phyloP scores from a whole-genome alignment of 805 yeast genomes.

The Barnettozyma salicaria region DNA sequence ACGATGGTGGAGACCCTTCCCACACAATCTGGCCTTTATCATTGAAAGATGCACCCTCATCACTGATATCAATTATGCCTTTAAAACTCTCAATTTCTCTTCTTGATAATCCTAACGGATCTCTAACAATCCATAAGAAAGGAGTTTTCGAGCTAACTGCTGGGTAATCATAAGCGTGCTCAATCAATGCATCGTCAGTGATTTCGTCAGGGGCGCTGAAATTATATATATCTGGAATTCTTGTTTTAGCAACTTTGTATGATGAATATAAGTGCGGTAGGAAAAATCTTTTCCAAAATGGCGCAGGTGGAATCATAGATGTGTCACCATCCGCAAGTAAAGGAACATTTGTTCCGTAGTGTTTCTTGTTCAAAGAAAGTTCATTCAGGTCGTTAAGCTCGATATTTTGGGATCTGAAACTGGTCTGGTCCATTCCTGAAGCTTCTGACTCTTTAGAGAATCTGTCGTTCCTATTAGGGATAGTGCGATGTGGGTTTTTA shows the following conservation, averaged over 20 bases:
- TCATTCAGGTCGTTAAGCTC: slow-evolving; percentile 25
- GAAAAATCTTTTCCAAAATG: slow-evolving; percentile 44
- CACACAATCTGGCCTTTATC: slow-evolving; percentile 43
- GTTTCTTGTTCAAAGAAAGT: slow-evolving; percentile 17
- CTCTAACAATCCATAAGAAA: slow-evolving; percentile 87
- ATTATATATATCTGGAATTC: slow-evolving; percentile 55
- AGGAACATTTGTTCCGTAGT: slow-evolving; percentile 39
- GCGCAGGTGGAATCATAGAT: slow-evolving; percentile 29
- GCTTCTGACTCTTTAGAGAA: slow-evolving; percentile 9
- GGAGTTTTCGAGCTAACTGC: slow-evolving; percentile 66
- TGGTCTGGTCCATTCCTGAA: no score
- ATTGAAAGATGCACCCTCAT: slow-evolving; percentile 58
- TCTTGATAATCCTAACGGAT: slow-evolving; percentile 75
- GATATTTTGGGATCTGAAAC: slow-evolving; percentile 21
- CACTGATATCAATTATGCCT: slow-evolving; percentile 55
- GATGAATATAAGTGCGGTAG: slow-evolving; percentile 50
- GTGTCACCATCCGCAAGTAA: slow-evolving; percentile 60
- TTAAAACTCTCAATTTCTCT: slow-evolving; percentile 50
- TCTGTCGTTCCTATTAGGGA: no score
- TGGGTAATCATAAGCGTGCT: slow-evolving; percentile 73
- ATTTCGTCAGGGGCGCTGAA: slow-evolving; percentile 41
- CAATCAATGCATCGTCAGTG: slow-evolving; percentile 31
- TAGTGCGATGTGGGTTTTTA: slow-evolving; percentile 30
- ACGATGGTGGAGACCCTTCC: slow-evolving; percentile 47
- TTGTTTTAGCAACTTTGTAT: slow-evolving; percentile 40